phyloP scores from a whole-genome alignment of 306 rosid species.

The Medicago ruthenica region DNA sequence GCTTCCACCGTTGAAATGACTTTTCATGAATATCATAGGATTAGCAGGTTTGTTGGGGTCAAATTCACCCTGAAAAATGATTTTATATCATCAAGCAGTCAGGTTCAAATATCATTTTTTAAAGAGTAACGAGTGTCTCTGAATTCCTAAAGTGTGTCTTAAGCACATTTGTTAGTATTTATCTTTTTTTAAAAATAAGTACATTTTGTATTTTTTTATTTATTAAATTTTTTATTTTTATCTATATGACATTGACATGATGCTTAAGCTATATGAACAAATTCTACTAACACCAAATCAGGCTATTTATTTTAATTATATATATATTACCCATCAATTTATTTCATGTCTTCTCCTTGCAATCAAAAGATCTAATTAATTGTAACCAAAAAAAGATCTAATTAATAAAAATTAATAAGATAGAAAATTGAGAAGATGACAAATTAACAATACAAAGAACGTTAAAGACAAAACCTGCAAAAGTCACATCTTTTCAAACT shows the following conservation, averaged over 20 bases:
- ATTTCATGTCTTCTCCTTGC: background rate
- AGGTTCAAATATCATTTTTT: background rate
- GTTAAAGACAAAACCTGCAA: background rate
- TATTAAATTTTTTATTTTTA: background rate
- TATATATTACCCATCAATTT: background rate
- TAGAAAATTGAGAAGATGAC: background rate
- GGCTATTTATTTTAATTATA: background rate
- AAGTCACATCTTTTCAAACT: background rate
- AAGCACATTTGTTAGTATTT: too few species aligned
- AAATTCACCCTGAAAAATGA: background rate
- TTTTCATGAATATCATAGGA: conserved; percentile 13
- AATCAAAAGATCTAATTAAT: background rate
- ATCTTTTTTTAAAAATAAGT: background rate
- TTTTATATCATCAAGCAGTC: background rate
- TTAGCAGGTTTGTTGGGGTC: background rate
- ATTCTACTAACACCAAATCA: background rate
- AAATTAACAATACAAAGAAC: background rate
- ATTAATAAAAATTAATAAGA: background rate
- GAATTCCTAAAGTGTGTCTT: too few species aligned
- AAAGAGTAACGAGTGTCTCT: too few species aligned
- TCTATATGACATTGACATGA: background rate
- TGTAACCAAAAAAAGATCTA: too few species aligned
- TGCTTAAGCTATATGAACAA: background rate
- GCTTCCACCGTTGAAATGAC: background rate
- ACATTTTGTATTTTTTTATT: background rate